Conservation (phyloP, 2,329 filamentous ascomycete genomes). For the Herpotrichia juniperi region DNA sequence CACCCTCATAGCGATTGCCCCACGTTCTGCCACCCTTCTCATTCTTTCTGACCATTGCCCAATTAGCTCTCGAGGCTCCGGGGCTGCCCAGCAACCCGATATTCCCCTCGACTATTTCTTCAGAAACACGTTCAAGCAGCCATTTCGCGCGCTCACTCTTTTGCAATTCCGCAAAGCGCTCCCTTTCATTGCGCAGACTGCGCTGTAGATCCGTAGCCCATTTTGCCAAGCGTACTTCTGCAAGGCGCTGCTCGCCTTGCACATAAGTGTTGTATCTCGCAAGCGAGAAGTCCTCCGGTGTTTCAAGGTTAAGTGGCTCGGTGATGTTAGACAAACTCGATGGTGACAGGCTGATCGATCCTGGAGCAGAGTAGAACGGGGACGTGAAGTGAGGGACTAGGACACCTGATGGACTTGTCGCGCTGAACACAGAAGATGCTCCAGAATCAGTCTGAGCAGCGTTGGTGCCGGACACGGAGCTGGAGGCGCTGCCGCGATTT, state of each 20-base stretch:
- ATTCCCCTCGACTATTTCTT: constrained; percentile 59
- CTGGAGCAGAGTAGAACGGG: constrained; percentile 38
- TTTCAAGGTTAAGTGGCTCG: constrained; percentile 29
- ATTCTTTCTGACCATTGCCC: constrained; percentile 38
- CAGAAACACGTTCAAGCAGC: constrained; percentile 72
- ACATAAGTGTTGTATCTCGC: constrained; percentile 58
- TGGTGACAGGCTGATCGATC: constrained; percentile 41
- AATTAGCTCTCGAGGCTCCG: constrained; percentile 36
- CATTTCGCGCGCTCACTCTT: constrained; percentile 69
- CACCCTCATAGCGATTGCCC: constrained; percentile 26
- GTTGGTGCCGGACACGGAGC: constrained; percentile 36
- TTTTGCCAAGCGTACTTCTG: constrained; percentile 74
- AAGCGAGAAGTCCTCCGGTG: constrained; percentile 43
- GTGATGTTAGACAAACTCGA: constrained; percentile 36
- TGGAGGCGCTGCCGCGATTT: constrained; percentile 31
- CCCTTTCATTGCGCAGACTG: constrained; percentile 75
- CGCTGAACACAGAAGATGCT: constrained; percentile 44
- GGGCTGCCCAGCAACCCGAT: constrained; percentile 29
- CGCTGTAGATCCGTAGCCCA: constrained; percentile 84
- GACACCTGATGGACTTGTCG: constrained; percentile 46
- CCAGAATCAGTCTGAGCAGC: constrained; percentile 36
- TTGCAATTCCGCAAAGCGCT: constrained; percentile 67
- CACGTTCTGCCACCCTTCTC: constrained; percentile 32
- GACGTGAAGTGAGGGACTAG: constrained; percentile 42
- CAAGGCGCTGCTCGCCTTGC: constrained; percentile 65